These are phyloP conservation scores for Chionographis japonica DNA, from an alignment of 106 monocot genomes.

Conservation along the genomic window DNA sequence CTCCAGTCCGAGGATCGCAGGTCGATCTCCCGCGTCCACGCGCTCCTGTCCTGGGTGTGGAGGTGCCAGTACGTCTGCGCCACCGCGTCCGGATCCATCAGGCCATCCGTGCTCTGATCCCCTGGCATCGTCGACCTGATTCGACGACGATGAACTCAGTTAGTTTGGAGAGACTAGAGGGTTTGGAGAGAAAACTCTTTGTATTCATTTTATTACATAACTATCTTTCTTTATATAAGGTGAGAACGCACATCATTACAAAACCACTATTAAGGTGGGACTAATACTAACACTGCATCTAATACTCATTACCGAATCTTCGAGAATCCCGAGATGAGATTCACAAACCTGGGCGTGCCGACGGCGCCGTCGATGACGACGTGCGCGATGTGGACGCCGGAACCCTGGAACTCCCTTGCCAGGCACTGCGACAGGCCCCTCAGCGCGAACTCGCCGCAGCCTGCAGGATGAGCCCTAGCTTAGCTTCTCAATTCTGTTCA, in stretches of 20 bases:
- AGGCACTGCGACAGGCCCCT: slow-evolving; percentile 59
- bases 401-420: slow-evolving; percentile 33
- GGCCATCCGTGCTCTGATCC: too few species aligned
- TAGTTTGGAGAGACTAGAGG: slow-evolving; percentile 9
- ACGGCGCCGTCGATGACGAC: slow-evolving; percentile 50
- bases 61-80: slow-evolving; percentile 67
- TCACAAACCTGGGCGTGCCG: slow-evolving; percentile 29
- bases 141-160: too few species aligned
- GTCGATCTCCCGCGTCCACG: slow-evolving; percentile 68
- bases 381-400: slow-evolving; percentile 55
- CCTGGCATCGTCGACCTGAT: too few species aligned
- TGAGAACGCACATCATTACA: not conserved
- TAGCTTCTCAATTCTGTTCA: too few species aligned
- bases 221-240: not conserved
- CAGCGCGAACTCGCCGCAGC: slow-evolving; percentile 71
- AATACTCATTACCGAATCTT: not conserved
- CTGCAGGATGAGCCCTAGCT: slow-evolving; percentile 8
- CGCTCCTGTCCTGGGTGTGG: slow-evolving; percentile 50
- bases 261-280: not conserved
- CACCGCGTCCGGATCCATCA: slow-evolving; percentile 47
- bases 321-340: too few species aligned
- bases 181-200: too few species aligned
- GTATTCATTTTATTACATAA: not conserved
- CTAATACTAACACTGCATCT: not conserved
- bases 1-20: slow-evolving; percentile 24